A percentile compares a stretch with the other conserved stretches of the same genome.
phyloP scores from a whole-genome alignment of 2,329 filamentous ascomycete species.

The Trichoderma asperellum region DNA sequence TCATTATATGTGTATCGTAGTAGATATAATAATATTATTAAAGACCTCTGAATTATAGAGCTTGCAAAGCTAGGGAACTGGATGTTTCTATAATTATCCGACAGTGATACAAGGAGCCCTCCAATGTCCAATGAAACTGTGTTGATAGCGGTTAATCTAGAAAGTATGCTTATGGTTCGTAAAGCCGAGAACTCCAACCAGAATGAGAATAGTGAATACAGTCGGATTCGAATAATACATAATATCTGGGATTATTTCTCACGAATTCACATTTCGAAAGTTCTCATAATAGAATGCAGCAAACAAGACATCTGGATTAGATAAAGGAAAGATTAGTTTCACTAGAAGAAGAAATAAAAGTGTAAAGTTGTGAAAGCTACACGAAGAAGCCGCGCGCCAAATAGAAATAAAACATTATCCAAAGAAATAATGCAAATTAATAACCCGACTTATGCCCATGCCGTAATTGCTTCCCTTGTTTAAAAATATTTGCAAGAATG shows the following conservation, averaged over 20 bases:
- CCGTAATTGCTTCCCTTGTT: not conserved
- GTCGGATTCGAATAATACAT: too few relatives aligned
- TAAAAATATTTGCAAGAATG: conserved; percentile 8
- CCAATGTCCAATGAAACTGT: too few relatives aligned
- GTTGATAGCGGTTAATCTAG: too few relatives aligned
- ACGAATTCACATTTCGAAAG: not conserved
- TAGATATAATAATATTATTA: too few relatives aligned
- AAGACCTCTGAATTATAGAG: too few relatives aligned
- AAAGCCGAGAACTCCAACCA: too few relatives aligned
- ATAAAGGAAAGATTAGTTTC: not conserved
- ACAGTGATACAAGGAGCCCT: too few relatives aligned
- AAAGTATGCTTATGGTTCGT: too few relatives aligned
- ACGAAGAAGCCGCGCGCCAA: not conserved
- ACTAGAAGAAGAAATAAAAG: not conserved
- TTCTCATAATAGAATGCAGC: not conserved
- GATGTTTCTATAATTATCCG: too few relatives aligned
- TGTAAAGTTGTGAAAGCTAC: not conserved
- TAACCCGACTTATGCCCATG: not conserved
- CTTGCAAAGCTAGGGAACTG: too few relatives aligned
- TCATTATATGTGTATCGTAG: too few relatives aligned
- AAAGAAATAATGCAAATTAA: not conserved
- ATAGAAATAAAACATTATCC: not conserved
- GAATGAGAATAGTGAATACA: too few relatives aligned
- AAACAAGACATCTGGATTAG: not conserved
- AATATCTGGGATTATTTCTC: not conserved